Conservation (phyloP, 2,329 filamentous ascomycete genomes). For the Verticillium zaregamsianum region DNA sequence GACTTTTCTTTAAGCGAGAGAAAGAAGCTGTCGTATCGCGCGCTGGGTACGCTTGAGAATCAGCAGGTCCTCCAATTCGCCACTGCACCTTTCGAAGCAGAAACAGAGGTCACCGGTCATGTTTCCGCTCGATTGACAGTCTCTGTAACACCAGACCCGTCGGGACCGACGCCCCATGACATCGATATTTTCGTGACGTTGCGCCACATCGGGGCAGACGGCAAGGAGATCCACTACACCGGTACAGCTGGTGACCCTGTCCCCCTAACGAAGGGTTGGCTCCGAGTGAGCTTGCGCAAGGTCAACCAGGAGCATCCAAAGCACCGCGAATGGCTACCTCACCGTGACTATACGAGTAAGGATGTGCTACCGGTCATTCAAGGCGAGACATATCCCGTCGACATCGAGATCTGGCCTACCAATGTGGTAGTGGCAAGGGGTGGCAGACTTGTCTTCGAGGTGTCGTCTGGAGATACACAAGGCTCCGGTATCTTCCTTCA, state of each 20-base stretch:
- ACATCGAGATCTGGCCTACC: conserved; percentile 63
- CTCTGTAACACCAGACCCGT: conserved; percentile 53
- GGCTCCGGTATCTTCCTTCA: conserved; percentile 55
- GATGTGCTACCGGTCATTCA: conserved; percentile 52
- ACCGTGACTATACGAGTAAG: conserved; percentile 52
- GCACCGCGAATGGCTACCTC: conserved; percentile 50
- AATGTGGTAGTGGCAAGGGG: conserved; percentile 48
- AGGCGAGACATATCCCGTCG: conserved; percentile 53
- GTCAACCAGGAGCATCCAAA: conserved; percentile 44
- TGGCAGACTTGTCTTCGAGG: conserved; percentile 50
- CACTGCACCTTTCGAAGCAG: conserved; percentile 51
- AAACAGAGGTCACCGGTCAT: conserved; percentile 68
- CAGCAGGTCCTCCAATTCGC: conserved; percentile 54
- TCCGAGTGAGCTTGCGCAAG: conserved; percentile 53
- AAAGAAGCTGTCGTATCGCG: conserved; percentile 50
- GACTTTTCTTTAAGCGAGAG: conserved; percentile 11
- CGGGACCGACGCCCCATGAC: conserved; percentile 33
- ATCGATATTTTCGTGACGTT: conserved; percentile 63
- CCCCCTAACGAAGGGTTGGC: conserved; percentile 61
- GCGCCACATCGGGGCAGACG: conserved; percentile 49
- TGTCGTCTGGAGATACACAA: conserved; percentile 54
- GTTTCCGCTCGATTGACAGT: conserved; percentile 61
- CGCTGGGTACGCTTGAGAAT: conserved; percentile 52
- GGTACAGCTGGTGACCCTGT: conserved; percentile 62
- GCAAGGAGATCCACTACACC: conserved; percentile 59